Base-by-base conservation (phyloP, 1,284 basidiomycete genomes). In the Polyporus tsugae region DNA sequence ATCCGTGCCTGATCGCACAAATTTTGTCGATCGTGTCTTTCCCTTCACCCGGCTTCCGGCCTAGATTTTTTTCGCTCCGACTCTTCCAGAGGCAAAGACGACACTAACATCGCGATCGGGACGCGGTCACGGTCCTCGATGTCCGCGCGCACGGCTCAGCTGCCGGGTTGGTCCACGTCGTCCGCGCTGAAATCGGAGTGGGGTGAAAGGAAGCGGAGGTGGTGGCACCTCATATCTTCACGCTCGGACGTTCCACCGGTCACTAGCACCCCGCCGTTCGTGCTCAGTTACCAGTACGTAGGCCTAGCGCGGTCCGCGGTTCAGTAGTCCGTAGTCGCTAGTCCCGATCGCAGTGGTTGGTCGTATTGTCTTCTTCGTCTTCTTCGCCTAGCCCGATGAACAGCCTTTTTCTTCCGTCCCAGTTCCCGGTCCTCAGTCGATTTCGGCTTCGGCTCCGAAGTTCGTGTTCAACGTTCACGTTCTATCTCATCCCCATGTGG, bases 401-500 rank as follows among this genome's bases (percentile, higher is more conserved):
- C 52, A 53, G 17, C 29, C 29, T 9, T 55, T 39, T 35, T 17
- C 15, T 19, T 19, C 52, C 17, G 17, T 19, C 29, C 29, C 52
- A 15, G 29, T 19, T 55, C 22, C 46, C 11, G 46, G 46, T 46
- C 22, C 46, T 25, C 46, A 52, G 22, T 25, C n/a, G 46, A 52
- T 25, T 11, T 19, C 52, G 52, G 29, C 33, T 55, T 35, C 52
- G 29, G 52, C 17, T 55, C 17, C 7, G 29, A 35, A 19, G 52
- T 19, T 55, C 52, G 15, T 15, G 25, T 29, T 29, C 10, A 39
- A 39, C 29, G 22, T 52, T 25, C 49, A 29, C 49, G 5, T 55
- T 35, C 52, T 19, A 10, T 35, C 29, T 33, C 55, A 38, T 38
- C 35, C 29, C 38, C n/a, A 53, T 53, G 52, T 33, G 52, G 68